Evolutionary conservation across 2,329 filamentous ascomycete genomes (phyloP), one percentile per base, ranked within the genome.

Genomic region (Neoscytalidium dimidiatum): DNA sequence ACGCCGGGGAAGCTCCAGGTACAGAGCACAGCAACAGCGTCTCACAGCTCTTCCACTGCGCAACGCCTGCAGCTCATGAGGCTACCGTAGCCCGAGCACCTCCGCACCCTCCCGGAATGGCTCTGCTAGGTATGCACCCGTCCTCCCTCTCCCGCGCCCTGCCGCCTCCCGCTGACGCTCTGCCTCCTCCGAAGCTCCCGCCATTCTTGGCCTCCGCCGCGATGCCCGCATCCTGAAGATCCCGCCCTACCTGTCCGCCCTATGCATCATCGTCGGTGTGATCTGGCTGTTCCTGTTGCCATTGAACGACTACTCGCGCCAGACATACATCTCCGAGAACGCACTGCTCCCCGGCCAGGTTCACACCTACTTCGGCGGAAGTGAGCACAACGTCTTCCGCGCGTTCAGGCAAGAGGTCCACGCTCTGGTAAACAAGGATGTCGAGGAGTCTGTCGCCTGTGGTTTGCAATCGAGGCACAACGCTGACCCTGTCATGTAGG

Each of bases 261-360:
- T 96, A 44, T 96, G 91, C 79, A 88, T 98, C 71, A 72, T 94
- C 56, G 86, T 97, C 72, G 95, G 95, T 62, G 86, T 97, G 64
- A 86, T 88, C 70, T 99, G 94, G 92, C 88, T 99, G 14, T 86
- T 97, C 23, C 84, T 98, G 33, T 86, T 99, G 1, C 95, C 95
- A 2, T 84, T 98, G 62, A 86, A 98, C 78, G 87, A 94, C 69
- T 97, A 98, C 81, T 97, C 93, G 58, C 88, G 95, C 69, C 85
- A 87, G 66, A 99, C 94, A 0, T 99, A 99, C 78, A 95, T 99
- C 65, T 98, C 94, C 48, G 95, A 99, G 78, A 99, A 99, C 77
- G 95, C 95, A 11, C 87, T 99, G 35, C 83, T 99, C 14, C 95
- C 95, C 0, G 95, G 94, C 2, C 95, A 99, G 78, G 95, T 98